Evolutionary conservation across 768 basidiomycete genomes (phyloP).

Genomic region (Mycena sanguinolenta): DNA sequence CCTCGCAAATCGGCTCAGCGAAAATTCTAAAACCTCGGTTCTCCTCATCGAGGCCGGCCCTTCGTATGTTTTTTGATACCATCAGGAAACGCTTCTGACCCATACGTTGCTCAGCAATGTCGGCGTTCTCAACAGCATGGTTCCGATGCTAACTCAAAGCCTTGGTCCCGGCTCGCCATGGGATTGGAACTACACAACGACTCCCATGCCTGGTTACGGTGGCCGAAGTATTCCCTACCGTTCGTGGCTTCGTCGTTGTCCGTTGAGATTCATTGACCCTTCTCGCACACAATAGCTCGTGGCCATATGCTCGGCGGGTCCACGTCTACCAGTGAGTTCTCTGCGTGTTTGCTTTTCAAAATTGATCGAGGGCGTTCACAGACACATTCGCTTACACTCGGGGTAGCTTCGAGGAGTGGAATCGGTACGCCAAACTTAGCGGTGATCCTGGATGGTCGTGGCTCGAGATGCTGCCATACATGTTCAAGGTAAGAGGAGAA

Average conservation of each 20-base stretch:
- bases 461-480: conserved; percentile 40
- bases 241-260: too few relatives aligned
- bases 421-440: too few relatives aligned
- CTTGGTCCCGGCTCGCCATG: conserved; percentile 27
- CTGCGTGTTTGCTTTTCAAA: too few relatives aligned
- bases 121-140: conserved; percentile 11
- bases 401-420: too few relatives aligned
- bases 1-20: conserved; percentile 23
- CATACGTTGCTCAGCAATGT: conserved; percentile 5
- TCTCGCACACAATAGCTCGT: too few relatives aligned
- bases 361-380: background rate
- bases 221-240: conserved; percentile 39
- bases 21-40: too few relatives aligned
- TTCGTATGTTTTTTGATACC: conserved; percentile 1
- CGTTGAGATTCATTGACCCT: too few relatives aligned
- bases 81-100: background rate
- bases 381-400: too few relatives aligned
- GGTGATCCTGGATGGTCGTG: conserved; percentile 61
- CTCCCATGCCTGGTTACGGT: conserved; percentile 44
- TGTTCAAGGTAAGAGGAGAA: conserved; percentile 40
- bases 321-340: conserved; percentile 47
- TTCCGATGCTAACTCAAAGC: conserved; percentile 6
- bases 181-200: conserved; percentile 52
- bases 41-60: conserved; percentile 25
- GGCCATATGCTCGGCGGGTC: conserved; percentile 50